Evolutionary conservation across 2,329 filamentous ascomycete species (phyloP), one percentile per base, ranked within the genome.

Genomic region (Beauveria caledonica): DNA sequence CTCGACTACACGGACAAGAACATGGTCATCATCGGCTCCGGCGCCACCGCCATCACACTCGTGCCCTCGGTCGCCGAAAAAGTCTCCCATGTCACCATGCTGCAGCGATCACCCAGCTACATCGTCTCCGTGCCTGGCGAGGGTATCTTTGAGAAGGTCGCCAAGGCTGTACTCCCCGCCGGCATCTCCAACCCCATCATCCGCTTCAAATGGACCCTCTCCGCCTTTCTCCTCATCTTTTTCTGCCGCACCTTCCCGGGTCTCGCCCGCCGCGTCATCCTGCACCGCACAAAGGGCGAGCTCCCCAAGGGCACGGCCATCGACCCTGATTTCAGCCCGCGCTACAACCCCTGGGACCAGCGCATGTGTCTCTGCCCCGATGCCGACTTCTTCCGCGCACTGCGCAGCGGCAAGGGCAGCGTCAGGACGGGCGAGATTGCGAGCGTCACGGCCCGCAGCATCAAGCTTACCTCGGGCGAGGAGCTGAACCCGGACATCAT

Each of bases 41-140:
- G 91, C 8, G 90, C 90, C 2, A 95, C 91, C 0, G 87, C 90
- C 7, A 75, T 93, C 53, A 94, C 90, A 0, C 78, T 96, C 1
- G 71, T 95, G 3, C 91, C 90, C 0, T 82, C 79, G 51, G 73
- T 95, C 50, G 83, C 85, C 1, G 75, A 87, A 48, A 82, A 80
- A 44, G 89, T 88, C 5, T 74, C 73, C 5, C 80, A 82, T 15
- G 85, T 92, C 29, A 93, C 89, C 1, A 90, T 93, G 83, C 79
- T 95, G 3, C 90, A 95, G 73, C 84, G 91, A 60, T 90, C 86
- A 50, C 91, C 91, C 0, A 82, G 80, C 0, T 92, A 90, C 67
- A 79, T 92, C 60, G 65, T 88, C 66, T 84, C 1, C 73, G 80
- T 0, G 76, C 78, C 25, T 68, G 68, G 29, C 42, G 44, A 8